A percentile compares a stretch with the other conserved stretches of the same genome.
These are phyloP conservation scores for Pseudogymnoascus sp. DNA, from an alignment of 2,329 filamentous ascomycete species.

Conservation along the genomic window DNA sequence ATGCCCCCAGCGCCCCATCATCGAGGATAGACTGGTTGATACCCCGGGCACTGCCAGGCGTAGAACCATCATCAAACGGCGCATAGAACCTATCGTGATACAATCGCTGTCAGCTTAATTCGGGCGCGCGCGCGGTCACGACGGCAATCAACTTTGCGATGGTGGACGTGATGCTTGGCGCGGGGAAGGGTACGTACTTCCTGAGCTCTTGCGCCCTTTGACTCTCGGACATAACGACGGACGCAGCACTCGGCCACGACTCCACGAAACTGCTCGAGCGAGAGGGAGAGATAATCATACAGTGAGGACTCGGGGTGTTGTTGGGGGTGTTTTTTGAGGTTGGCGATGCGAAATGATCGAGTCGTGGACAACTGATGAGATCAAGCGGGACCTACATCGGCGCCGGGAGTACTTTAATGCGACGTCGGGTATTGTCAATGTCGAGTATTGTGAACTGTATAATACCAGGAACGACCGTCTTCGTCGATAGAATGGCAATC, in stretches of 20 bases:
- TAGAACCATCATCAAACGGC: constrained; percentile 15
- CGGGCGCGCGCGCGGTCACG: neutral
- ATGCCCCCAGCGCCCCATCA: constrained; percentile 19
- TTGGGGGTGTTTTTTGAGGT: neutral
- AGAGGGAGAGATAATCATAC: constrained; percentile 8
- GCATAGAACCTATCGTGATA: constrained; percentile 22
- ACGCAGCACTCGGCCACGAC: neutral
- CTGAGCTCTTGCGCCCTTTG: constrained; percentile 25
- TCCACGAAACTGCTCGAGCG: constrained; percentile 6
- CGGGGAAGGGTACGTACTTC: constrained; percentile 20
- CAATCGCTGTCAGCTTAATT: neutral
- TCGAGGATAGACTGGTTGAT: constrained; percentile 24
- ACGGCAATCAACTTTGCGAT: constrained; percentile 1
- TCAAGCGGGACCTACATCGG: constrained; percentile 6
- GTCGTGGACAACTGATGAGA: neutral
- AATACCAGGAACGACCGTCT: neutral
- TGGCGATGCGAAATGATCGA: neutral
- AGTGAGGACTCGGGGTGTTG: neutral
- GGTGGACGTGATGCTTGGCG: neutral
- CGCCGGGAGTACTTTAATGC: neutral
- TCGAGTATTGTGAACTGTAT: neutral
- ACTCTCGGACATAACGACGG: constrained; percentile 15
- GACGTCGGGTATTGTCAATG: neutral
- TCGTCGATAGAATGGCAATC: neutral
- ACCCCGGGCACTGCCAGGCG: constrained; percentile 11